Base-by-base conservation (phyloP, 2,329 filamentous ascomycete genomes). In the Colletotrichum plurivorum region DNA sequence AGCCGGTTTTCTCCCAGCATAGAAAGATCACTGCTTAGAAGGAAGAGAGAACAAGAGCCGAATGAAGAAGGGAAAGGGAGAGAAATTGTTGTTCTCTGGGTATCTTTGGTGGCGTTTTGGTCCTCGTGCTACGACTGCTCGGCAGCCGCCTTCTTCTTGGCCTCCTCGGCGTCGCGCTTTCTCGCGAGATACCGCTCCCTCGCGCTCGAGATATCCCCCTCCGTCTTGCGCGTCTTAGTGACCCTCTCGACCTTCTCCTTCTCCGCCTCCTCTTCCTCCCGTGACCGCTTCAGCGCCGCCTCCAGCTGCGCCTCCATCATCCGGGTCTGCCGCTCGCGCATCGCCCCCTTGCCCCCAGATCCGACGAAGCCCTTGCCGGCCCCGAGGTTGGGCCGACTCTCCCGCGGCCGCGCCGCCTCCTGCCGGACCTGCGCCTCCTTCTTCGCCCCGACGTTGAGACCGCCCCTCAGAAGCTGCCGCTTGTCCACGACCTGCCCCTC, bases 401-500 rank as follows among this genome's bases (percentile, higher is more conserved):
- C 67, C 41, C 49, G 7, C 71, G 68, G 8, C 74, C 77, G 55
- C 71, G 71, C 31, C 70, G 71, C 61, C 46, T 72, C 71, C 46
- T 62, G 46, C 69, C 22, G 74, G 71, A 20, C 77, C 64, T 86
- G 81, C 10, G 77, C 75, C 77, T 89, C 90, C 73, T 90, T 90
- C 77, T 89, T 91, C 0, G 87, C 83, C 57, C 87, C 86, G 18
- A 96, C 81, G 74, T 97, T 97, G 59, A 97, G 84, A 27, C 93
- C 93, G 7, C 93, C 92, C 54, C 84, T 87, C 7, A 97, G 86
- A 9, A 96, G 83, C 77, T 96, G 91, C n/a, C 93, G 86, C 83
- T 94, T 95, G 77, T 97, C 93, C 27, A 94, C 91, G 2, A 96
- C 90, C 76, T 95, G 89, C 0, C 93, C 93, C 46, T 96, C 93